These are phyloP conservation scores for Penstemon eatonii DNA, from an alignment of 257 asterid genomes.

Conservation along the genomic window DNA sequence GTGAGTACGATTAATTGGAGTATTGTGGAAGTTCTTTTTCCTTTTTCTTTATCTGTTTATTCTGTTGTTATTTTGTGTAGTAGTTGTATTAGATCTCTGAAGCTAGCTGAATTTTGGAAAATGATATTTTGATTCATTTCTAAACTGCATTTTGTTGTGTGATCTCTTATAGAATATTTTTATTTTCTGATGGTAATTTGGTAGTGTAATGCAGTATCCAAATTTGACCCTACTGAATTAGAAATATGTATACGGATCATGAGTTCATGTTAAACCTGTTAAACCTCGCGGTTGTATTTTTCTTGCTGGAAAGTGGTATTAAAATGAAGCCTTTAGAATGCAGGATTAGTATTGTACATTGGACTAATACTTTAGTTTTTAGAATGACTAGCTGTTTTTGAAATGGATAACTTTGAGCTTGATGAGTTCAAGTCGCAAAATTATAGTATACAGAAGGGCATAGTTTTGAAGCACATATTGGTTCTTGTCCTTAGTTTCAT, in stretches of 20 bases:
- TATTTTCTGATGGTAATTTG: not conserved
- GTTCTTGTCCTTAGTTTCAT: not conserved
- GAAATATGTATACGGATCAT: not conserved
- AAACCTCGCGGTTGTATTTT: not conserved
- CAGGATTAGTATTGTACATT: not conserved
- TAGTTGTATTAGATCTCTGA: slow-evolving; percentile 2
- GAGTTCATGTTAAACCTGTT: not conserved
- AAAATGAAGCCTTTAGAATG: not conserved
- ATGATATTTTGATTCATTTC: not conserved
- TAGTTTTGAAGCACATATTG: not conserved
- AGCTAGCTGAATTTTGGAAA: not conserved
- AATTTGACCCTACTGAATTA: not conserved
- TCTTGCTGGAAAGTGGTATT: not conserved
- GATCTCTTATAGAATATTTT: not conserved
- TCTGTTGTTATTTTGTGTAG: not conserved
- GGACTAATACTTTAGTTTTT: not conserved
- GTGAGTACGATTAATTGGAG: not conserved
- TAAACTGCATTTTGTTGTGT: not conserved
- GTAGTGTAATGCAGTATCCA: not conserved
- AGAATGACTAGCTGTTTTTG: not conserved
- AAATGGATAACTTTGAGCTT: not conserved
- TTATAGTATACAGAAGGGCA: not conserved
- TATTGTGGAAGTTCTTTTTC: not conserved
- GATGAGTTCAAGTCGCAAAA: not conserved
- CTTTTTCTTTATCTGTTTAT: not conserved